Conservation (phyloP, 352 stramenopile species). For the Globisporangium yorkense region DNA sequence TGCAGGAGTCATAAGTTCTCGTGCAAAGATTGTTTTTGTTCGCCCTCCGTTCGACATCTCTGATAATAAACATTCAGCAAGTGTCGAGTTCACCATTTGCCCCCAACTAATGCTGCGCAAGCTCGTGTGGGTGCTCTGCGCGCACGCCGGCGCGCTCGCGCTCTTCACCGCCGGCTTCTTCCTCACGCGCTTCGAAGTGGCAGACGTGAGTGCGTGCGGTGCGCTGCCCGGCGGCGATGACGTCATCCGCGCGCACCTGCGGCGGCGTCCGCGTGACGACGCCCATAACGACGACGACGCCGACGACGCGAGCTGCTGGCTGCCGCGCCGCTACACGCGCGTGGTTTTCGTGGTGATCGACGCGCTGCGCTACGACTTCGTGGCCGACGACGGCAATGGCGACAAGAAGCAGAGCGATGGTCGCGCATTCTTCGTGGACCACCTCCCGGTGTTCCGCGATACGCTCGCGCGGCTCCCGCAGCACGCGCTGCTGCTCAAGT, state of each 20-base stretch:
- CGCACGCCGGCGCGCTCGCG: conserved; percentile 55
- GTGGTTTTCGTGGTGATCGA: conserved; percentile 96
- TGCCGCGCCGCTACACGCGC: conserved; percentile 62
- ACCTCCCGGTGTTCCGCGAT: conserved; percentile 75
- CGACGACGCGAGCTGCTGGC: conserved; percentile 52
- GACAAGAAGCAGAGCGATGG: neutral
- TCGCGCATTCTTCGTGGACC: conserved; percentile 68
- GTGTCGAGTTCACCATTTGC: neutral
- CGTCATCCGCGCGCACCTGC: conserved; percentile 4
- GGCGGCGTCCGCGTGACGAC: neutral
- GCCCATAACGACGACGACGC: conserved; percentile 6
- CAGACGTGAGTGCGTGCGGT: conserved; percentile 55
- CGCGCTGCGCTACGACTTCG: conserved; percentile 96
- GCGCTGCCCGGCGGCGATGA: conserved; percentile 15
- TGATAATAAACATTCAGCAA: neutral
- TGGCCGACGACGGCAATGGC: conserved; percentile 15
- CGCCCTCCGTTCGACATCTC: neutral
- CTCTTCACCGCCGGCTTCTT: conserved; percentile 88
- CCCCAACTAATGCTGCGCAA: neutral
- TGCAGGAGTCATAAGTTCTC: too few species aligned
- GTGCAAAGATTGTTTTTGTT: neutral
- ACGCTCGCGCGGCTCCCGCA: conserved; percentile 41
- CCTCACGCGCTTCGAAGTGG: conserved; percentile 84
- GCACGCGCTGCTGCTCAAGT: conserved; percentile 87
- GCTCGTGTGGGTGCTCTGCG: conserved; percentile 29